Evolutionary conservation across 2,329 filamentous ascomycete genomes (phyloP), one percentile per base, ranked within the genome.

Genomic region (Pestalotiopsis sp.): DNA sequence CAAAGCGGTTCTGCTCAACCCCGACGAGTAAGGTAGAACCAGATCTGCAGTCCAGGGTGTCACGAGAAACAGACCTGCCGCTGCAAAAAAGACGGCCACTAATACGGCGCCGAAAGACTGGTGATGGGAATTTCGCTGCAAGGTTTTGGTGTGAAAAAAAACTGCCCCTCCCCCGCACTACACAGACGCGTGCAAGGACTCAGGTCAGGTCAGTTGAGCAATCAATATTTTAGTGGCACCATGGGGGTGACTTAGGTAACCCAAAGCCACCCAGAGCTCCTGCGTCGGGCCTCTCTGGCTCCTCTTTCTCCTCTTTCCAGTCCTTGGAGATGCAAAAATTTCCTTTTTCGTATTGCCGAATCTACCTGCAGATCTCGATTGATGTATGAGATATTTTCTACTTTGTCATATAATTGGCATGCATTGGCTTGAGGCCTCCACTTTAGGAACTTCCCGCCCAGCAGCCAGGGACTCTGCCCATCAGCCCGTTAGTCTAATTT

Each of bases 111-210:
- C 58, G 26, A 38, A 39, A 39, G 38, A 61, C 30, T 61, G 26
- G 58, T 39, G 58, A 61, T 61, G 38, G 58, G 38, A 35, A 38
- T 61, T 61, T 35, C 30, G 30, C 30, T 35, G 30, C 30, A 30
- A 20, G 58, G 20, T 61, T 61, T 61, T 61, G 58, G 58, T 61
- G 55, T n/a, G 11, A 20, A 20, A 35, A 30, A 35, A 35, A 35
- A 35, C 30, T 38, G 52, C 65, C 65, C 65, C 65, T 66, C 65
- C 65, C 65, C 65, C 65, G 65, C 65, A 66, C 58, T 66, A 62
- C 22, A 5, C 11, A n/a, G 24, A 57, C 58, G 26, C 35, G 30
- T 11, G 58, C 35, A 26, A 58, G 22, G 24, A 38, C n/a, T 20
- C 14, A 13, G 26, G 11, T 13, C 58, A 40, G 58, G 35, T 38